Base-by-base conservation (phyloP, 2,329 filamentous ascomycete species). In the Acrocalymma vagum region DNA sequence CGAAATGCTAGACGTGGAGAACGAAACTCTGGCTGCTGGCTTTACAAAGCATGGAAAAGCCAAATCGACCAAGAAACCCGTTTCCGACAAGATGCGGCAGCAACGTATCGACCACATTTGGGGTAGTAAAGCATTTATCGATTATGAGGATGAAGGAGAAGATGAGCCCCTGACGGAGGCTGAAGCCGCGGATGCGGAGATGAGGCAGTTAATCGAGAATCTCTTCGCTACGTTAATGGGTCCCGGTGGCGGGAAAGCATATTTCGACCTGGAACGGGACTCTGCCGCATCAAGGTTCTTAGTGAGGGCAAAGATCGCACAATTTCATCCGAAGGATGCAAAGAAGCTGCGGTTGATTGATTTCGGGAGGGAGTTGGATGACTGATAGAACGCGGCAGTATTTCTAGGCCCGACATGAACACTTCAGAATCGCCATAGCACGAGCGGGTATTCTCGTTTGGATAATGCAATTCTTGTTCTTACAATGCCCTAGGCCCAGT, bases 1-100 rank as follows among this genome's bases (percentile, higher is more conserved):
- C 3, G 86, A 90, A 52, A 76, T 86, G 55, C 77, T 87, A 60
- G 83, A 87, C 71, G 84, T 74, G 55, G 79, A 75, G 7, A 79
- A 86, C 29, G 80, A 72, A 9, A 74, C 67, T 6, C 67, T 81
- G 26, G 74, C 74, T 36, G 72, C 72, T 17, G 79, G 79, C n/a
- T 81, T 81, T 63, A 80, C 77, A 3, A 71, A 70, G 26, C 73
- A 77, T 48, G 78, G 78, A 11, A 78, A 65, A 30, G 52, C 62
- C 10, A 72, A 68, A 46, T 60, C 73, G 35, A 63, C 68, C 0
- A 78, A 74, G 41, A 69, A 57, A 45, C 33, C 43, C 11, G 42
- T 55, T 2, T 58, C 51, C 45, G 63, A 69, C 22, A 65, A 55
- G 39, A 63, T 63, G 14, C 64, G 70, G 21, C 78, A 81, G 44